Evolutionary conservation across 805 yeast species (phyloP), one percentile per base, ranked within the genome.

Genomic region (Ogataea saltuana): DNA sequence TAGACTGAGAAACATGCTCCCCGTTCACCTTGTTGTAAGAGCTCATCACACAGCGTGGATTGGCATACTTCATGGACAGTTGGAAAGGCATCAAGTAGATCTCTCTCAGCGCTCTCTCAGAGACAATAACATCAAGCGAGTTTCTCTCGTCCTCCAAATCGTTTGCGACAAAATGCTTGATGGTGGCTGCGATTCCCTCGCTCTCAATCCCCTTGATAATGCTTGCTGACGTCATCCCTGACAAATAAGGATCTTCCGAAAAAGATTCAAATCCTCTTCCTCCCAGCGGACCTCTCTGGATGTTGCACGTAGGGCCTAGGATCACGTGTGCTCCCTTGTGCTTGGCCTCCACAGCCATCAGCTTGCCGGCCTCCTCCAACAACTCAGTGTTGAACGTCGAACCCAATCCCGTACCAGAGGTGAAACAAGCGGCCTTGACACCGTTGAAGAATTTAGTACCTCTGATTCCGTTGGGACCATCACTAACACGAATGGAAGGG

Each of bases 11-110:
- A 39, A 65, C 80, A 58, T 81, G 85, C n/a, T 59, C 74, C 26
- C 86, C 87, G 50, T 80, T 80, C 53, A 82, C 71, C 54, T 72
- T 78, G 63, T 79, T 81, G 65, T 81, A 82, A 37, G 81, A 66
- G 16, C 84, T 77, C 88, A 81, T 81, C 46, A 80, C 63, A 7
- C 78, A 68, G 39, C 65, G 67, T 20, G 88, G 87, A 44, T 71
- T 57, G 15, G 82, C 41, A 45, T 76, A 68, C 45, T 75, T 68
- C 21, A 78, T 56, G n/a, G 85, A 85, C 32, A 81, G 59, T 63
- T 80, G 81, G 68, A 81, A 81, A 2, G 88, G 86, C 51, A 72
- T 70, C 57, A 81, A 65, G 60, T 81, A 81, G 45, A 81, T 72
- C 59, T 82, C 87, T 58, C 87, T 72, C 49, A 81, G 63, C 2